A percentile compares a stretch with the other conserved stretches of the same genome.
Evolutionary conservation across 192 early-diverging fungal species (phyloP).

Genomic region (Phycomyces blakesleeanus): DNA sequence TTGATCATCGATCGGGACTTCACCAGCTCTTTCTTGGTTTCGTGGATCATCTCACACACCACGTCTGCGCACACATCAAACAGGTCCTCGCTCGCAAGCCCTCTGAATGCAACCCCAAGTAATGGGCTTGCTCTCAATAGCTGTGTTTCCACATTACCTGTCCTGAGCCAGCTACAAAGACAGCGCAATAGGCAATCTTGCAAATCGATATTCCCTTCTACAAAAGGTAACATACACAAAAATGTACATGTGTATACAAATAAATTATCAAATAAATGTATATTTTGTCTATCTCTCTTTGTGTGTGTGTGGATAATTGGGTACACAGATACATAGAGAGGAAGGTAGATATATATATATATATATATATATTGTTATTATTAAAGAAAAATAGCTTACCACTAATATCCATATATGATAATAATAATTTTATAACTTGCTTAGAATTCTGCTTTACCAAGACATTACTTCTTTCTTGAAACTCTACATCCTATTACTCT

Average conservation of each 20-base stretch:
- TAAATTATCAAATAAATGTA: too few relatives aligned
- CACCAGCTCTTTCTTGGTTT: constrained; percentile 49
- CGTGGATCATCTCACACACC: constrained; percentile 71
- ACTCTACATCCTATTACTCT: constrained; percentile 51
- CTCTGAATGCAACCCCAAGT: constrained; percentile 67
- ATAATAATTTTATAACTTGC: constrained; percentile 63
- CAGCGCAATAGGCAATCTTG: constrained; percentile 65
- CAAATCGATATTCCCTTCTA: constrained; percentile 48
- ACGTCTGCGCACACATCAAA: constrained; percentile 84
- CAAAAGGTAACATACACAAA: background rate
- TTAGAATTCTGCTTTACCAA: constrained; percentile 61
- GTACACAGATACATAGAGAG: too few relatives aligned
- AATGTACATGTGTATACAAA: too few relatives aligned
- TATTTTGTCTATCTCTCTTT: too few relatives aligned
- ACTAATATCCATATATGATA: constrained; percentile 59
- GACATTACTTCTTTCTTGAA: constrained; percentile 47
- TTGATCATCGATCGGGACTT: constrained; percentile 53
- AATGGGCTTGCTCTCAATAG: constrained; percentile 60
- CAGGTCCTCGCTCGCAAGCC: constrained; percentile 61
- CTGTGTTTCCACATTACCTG: constrained; percentile 68
- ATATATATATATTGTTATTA: background rate
- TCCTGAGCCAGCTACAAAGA: constrained; percentile 75
- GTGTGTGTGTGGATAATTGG: too few relatives aligned
- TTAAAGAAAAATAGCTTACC: too few relatives aligned
- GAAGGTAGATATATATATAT: too few relatives aligned